Evolutionary conservation across 352 stramenopile genomes (phyloP), one percentile per base, ranked within the genome.

Genomic region (Pythium sp.): DNA sequence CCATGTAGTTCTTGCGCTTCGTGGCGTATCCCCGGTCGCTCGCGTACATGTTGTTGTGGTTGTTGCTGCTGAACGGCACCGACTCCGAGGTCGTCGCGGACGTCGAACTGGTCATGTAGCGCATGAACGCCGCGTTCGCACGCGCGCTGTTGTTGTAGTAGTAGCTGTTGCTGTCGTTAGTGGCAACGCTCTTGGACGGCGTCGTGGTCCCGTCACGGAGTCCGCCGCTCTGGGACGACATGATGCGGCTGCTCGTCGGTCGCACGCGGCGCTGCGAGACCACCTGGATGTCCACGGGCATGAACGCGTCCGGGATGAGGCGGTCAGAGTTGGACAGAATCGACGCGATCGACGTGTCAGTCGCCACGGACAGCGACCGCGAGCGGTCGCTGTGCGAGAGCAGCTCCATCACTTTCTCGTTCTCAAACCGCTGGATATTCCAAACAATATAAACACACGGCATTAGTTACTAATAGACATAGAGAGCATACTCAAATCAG

Each of bases 281-380:
- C 55, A 89, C 79, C n/a, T 89, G 79, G 54, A 89, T 89, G 75
- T 89, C 81, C 41, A 84, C 77, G 22, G 81, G 78, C 78, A 78
- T 51, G 57, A 78, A 89, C 53, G 74, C 80, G 28, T 89, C 81
- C 18, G 81, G 81, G 58, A 89, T 80, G n/a, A 89, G 76, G 22
- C 70, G 67, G 57, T 87, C 79, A 56, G 80, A 85, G 68, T 75
- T 82, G n/a, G 79, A 86, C 46, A 89, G 61, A 62, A 89, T 89
- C 57, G 81, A 89, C 22, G 79, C 78, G 20, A 89, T 72, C 2
- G 77, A 86, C 30, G 70, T 79, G 73, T 89, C 81, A 3, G 76
- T 80, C 22, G 79, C 51, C 4, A 73, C 59, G 1, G 80, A 85
- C 22, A 79, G 26, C 7, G 80, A 85, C 34, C 74, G 75, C 41